Base-by-base conservation (phyloP, 345 rosid genomes). In the Raphanus sativus region DNA sequence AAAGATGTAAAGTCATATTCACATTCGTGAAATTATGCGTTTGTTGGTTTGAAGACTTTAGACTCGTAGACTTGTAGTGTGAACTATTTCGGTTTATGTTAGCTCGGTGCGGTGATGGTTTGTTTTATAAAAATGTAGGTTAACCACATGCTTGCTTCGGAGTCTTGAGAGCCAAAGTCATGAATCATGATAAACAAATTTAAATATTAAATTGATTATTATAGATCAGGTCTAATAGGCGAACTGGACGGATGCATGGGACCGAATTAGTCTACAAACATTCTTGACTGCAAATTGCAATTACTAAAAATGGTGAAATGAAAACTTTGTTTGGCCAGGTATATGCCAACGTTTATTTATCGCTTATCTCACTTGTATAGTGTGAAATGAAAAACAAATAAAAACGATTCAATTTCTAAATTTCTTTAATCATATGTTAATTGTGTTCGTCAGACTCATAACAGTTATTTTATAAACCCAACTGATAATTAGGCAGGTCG, bases 401-500 rank as follows among this genome's bases (percentile, higher is more conserved):
- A 38, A 45, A 45, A 42, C n/a, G 50, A 42, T 10, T 42, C 50
- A 42, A 10, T 42, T 42, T 42, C 50, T 11, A 42, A 42, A 11
- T 11, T 42, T 42, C 50, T 42, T 42, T n/a, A 42, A 1, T 42
- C 50, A 11, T 36, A 36, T 10, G 50, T 3, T 42, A 42, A 42
- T 10, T 42, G n/a, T 3, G 5, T 45, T 45, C 15, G 13, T 45
- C 15, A 13, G 15, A 42, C 52, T 12, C 52, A 45, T 4, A 13
- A 11, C 15, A 42, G 52, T 12, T 4, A 42, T 42, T 42, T 42
- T 11, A 12, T 42, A 42, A 66, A 12, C 48, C 24, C 69, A 17
- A 34, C 42, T 61, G 11, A 54, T 55, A 76, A 52, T 36, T 76
- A 69, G 65, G 58, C 70, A 62, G 55, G 13, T 52, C 13, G 13